Conservation (phyloP, 1,284 basidiomycete species). For the Pterulicium gracile region DNA sequence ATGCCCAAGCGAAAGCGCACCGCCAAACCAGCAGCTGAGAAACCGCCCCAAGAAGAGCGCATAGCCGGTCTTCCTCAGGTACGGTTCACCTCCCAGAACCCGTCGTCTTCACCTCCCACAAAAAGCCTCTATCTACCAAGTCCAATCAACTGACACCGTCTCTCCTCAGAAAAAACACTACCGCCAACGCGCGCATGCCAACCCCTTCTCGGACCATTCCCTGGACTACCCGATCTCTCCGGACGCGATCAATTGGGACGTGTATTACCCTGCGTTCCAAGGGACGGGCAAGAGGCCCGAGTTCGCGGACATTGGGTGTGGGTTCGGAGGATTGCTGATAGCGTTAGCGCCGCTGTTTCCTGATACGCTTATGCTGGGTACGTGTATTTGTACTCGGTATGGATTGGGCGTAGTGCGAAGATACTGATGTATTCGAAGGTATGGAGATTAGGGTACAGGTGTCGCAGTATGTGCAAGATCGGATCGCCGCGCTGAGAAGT, state of each 20-base stretch:
- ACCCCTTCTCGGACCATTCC: constrained; percentile 94
- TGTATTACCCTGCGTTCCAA: constrained; percentile 74
- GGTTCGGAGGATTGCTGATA: constrained; percentile 92
- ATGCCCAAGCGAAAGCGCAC: constrained; percentile 42
- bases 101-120: constrained; percentile 16
- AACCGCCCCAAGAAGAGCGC: constrained; percentile 1
- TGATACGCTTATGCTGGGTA: constrained; percentile 89
- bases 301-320: constrained; percentile 96
- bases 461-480: constrained; percentile 92
- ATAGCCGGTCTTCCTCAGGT: neutral
- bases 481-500: constrained; percentile 76
- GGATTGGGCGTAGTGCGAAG: neutral
- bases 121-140: too few relatives aligned
- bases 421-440: constrained; percentile 35
- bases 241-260: constrained; percentile 71
- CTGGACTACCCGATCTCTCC: constrained; percentile 87
- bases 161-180: constrained; percentile 90
- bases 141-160: neutral
- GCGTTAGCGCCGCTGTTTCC: constrained; percentile 88
- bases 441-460: constrained; percentile 98
- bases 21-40: constrained; percentile 9
- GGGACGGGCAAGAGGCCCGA: constrained; percentile 61
- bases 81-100: neutral
- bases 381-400: constrained; percentile 19
- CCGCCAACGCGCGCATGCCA: constrained; percentile 94